These are phyloP conservation scores for Lathyrus oleraceus DNA, from an alignment of 306 rosid genomes.

Conservation along the genomic window DNA sequence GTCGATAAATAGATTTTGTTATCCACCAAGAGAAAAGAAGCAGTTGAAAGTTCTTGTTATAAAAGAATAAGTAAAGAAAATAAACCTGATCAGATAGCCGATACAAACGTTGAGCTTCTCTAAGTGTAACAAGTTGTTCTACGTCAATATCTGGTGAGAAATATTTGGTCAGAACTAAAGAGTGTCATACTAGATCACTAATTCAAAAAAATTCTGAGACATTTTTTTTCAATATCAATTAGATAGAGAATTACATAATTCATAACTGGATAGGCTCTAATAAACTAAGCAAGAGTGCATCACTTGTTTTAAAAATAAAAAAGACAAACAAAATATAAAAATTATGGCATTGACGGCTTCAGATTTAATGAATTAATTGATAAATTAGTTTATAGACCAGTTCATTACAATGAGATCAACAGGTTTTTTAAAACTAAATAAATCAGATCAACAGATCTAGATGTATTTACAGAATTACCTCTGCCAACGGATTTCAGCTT, in stretches of 20 bases:
- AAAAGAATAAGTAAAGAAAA: conserved; percentile 32
- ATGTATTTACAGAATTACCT: conserved; percentile 51
- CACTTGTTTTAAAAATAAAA: conserved; percentile 1
- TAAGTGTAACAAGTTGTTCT: conserved; percentile 70
- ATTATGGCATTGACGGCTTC: neutral
- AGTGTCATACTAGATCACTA: neutral
- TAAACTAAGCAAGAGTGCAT: neutral
- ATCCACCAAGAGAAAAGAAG: conserved; percentile 22
- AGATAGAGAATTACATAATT: conserved; percentile 12
- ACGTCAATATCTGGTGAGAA: conserved; percentile 58
- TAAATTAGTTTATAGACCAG: neutral
- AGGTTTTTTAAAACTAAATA: neutral
- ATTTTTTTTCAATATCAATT: neutral
- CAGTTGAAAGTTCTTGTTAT: neutral
- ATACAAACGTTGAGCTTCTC: conserved; percentile 64
- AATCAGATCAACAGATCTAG: neutral
- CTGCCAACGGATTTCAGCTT: conserved; percentile 74
- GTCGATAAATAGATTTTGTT: conserved; percentile 22
- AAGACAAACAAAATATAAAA: neutral
- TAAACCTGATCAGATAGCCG: conserved; percentile 84
- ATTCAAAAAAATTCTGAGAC: neutral
- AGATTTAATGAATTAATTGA: neutral
- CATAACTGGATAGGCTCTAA: neutral
- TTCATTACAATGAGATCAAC: neutral
- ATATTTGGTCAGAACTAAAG: conserved; percentile 29